Evolutionary conservation across 129 eudicot genomes (phyloP).

Genomic region (Solidago caesia): DNA sequence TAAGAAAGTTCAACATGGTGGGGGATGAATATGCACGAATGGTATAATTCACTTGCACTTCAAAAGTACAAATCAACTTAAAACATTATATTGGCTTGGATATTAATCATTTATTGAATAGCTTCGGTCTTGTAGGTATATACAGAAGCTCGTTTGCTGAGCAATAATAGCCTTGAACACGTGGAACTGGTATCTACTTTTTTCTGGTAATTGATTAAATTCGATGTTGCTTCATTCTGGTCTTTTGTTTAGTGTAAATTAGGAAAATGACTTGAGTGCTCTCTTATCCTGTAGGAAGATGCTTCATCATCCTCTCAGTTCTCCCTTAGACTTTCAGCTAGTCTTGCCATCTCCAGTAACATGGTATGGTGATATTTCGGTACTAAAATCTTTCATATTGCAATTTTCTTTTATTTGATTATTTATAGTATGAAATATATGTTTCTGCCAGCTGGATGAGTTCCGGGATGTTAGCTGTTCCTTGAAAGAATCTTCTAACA

Average conservation of each 20-base stretch:
- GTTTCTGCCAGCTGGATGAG: slow-evolving; percentile 35
- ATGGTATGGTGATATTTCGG: slow-evolving; percentile 51
- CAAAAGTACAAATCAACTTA: not conserved
- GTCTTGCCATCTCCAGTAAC: slow-evolving; percentile 53
- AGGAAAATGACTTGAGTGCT: slow-evolving; percentile 13
- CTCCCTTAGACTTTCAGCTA: slow-evolving; percentile 63
- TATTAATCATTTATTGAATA: not conserved
- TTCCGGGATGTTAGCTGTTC: slow-evolving; percentile 26
- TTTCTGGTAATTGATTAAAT: slow-evolving; percentile 53
- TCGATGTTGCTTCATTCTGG: slow-evolving; percentile 12
- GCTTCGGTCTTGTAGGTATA: slow-evolving; percentile 49
- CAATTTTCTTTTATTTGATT: not conserved
- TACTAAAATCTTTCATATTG: not conserved
- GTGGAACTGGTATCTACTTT: slow-evolving; percentile 72
- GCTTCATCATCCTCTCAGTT: slow-evolving; percentile 55
- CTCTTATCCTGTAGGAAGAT: slow-evolving; percentile 46
- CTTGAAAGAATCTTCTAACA: slow-evolving; percentile 52
- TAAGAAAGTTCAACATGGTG: slow-evolving; percentile 44
- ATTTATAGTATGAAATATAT: not conserved
- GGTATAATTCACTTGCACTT: slow-evolving; percentile 40
- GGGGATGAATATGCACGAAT: slow-evolving; percentile 45
- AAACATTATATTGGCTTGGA: not conserved
- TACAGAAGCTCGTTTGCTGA: slow-evolving; percentile 40
- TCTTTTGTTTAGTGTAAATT: not conserved
- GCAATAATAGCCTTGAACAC: slow-evolving; percentile 36